Evolutionary conservation across 1,284 basidiomycete species (phyloP).

Genomic region (Xerocomus amazonicus): DNA sequence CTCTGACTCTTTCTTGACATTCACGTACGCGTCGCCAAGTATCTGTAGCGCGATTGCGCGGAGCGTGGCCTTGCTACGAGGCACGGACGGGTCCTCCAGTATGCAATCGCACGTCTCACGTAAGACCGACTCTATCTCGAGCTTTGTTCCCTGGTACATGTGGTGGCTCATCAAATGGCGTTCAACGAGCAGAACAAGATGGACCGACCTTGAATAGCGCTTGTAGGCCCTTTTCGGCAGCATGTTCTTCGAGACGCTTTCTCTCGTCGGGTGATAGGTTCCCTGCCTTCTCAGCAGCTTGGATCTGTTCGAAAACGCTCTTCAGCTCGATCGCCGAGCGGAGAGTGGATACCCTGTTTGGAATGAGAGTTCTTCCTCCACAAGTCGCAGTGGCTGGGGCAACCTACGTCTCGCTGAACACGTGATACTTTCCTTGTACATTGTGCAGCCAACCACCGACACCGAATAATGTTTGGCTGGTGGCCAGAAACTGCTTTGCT

Average conservation of each 20-base stretch:
- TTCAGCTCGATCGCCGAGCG: conserved; percentile 92
- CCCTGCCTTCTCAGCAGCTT: conserved; percentile 87
- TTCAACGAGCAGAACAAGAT: not conserved
- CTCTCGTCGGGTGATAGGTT: conserved; percentile 83
- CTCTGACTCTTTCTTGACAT: conserved; percentile 66
- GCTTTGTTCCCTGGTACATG: conserved; percentile 80
- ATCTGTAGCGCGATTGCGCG: conserved; percentile 82
- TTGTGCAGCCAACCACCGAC: conserved; percentile 93
- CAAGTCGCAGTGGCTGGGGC: not conserved
- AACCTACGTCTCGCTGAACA: conserved; percentile 87
- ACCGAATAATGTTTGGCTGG: conserved; percentile 74
- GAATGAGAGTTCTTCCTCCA: conserved; percentile 6
- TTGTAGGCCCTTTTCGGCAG: conserved; percentile 93
- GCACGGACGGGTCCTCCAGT: conserved; percentile 54
- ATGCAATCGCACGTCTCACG: conserved; percentile 92
- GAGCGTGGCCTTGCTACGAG: conserved; percentile 62
- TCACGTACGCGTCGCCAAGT: conserved; percentile 72
- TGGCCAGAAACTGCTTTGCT: conserved; percentile 77
- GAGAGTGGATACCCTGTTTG: conserved; percentile 76
- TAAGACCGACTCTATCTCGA: conserved; percentile 92
- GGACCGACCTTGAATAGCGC: conserved; percentile 80
- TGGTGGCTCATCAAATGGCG: not conserved
- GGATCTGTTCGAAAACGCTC: conserved; percentile 92
- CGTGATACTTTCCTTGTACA: conserved; percentile 90
- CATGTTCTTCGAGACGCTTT: conserved; percentile 90